Percentiles rank a stretch among this genome's conserved stretches.
These are phyloP conservation scores for Volvox reticuliferus DNA, from an alignment of 139 green algal species.

Conservation along the genomic window DNA sequence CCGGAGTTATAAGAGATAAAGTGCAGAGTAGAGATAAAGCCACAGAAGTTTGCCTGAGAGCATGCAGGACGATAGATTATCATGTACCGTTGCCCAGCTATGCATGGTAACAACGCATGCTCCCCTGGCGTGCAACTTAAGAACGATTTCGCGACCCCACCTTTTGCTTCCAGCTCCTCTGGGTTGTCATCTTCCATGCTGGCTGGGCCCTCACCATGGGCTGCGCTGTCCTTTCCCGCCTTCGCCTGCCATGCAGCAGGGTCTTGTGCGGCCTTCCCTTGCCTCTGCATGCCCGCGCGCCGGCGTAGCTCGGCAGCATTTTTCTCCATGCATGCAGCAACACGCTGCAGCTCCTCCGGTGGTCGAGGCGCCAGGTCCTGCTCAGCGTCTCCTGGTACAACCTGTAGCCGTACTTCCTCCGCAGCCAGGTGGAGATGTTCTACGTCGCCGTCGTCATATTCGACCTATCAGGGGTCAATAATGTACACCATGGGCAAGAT, in stretches of 20 bases:
- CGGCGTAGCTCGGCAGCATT: background rate
- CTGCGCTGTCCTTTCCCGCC: background rate
- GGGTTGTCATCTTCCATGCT: background rate
- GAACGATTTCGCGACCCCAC: background rate
- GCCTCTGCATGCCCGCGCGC: background rate
- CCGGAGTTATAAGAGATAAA: background rate
- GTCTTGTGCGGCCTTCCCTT: background rate
- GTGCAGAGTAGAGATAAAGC: background rate
- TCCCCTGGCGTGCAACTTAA: too few species aligned
- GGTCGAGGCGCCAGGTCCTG: background rate
- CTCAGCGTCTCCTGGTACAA: constrained; percentile 47
- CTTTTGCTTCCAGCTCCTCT: constrained; percentile 11
- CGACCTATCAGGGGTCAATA: constrained; percentile 54
- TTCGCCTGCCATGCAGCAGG: background rate
- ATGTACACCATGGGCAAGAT: too few species aligned
- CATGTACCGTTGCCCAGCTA: too few species aligned
- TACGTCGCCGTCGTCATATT: constrained; percentile 70
- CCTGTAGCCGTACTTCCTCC: constrained; percentile 70
- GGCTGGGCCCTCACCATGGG: background rate
- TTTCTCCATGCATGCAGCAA: background rate
- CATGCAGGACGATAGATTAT: too few species aligned
- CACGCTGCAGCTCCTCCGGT: background rate
- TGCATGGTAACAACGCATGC: too few species aligned
- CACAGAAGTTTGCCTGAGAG: too few species aligned
- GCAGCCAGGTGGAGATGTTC: constrained; percentile 64